A percentile compares a stretch with the other conserved stretches of the same genome.
These are phyloP conservation scores for Arachis stenosperma DNA, from an alignment of 306 rosid species.

Conservation along the genomic window DNA sequence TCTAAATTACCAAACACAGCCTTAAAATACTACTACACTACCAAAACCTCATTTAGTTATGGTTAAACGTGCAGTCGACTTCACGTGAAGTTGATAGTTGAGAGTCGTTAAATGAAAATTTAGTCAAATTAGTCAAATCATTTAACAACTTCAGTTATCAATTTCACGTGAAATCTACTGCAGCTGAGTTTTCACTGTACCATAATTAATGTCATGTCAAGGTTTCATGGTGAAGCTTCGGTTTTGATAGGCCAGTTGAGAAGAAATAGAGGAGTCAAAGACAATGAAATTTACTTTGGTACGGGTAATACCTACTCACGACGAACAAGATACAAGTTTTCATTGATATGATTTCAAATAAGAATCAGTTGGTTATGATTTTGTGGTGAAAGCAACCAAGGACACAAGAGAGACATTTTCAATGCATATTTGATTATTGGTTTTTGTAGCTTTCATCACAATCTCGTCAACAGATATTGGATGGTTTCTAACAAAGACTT, in stretches of 20 bases:
- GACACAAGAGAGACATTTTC: conserved; percentile 31
- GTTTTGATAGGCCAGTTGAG: conserved; percentile 30
- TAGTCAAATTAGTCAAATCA: no score
- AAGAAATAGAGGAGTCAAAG: conserved; percentile 36
- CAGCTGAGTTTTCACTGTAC: not conserved
- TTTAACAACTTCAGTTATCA: no score
- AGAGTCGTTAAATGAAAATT: no score
- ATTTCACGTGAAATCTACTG: no score
- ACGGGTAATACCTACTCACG: conserved; percentile 15
- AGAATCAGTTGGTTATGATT: conserved; percentile 55
- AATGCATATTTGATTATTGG: conserved; percentile 46
- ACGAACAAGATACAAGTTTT: conserved; percentile 24
- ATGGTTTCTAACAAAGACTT: conserved; percentile 18
- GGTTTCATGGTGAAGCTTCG: not conserved
- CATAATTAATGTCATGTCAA: not conserved
- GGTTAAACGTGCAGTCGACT: no score
- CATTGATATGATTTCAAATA: conserved; percentile 41
- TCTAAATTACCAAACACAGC: no score
- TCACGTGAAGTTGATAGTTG: no score
- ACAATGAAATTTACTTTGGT: not conserved
- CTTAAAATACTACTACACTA: no score
- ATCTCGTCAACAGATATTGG: conserved; percentile 29
- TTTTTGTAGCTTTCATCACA: conserved; percentile 34
- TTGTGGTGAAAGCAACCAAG: conserved; percentile 44
- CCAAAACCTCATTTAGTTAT: no score